Percentiles rank a stretch among this genome's conserved stretches.
These are phyloP conservation scores for Gossypium aridum DNA, from an alignment of 441 rosid genomes.

Conservation along the genomic window DNA sequence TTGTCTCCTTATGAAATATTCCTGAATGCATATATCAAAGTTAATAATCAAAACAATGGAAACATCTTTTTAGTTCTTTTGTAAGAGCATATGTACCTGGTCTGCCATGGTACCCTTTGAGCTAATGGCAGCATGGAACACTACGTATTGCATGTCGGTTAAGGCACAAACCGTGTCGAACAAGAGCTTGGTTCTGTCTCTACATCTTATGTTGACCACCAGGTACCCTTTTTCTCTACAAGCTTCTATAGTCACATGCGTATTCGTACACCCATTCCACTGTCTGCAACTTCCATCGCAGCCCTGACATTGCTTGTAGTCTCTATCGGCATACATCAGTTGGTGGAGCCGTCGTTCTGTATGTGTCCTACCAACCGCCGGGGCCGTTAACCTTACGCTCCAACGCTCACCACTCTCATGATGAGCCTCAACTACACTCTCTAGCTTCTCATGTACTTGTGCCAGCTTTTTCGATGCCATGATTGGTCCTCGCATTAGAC, in stretches of 20 bases:
- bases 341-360: conserved; percentile 87
- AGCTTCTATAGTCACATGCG: conserved; percentile 58
- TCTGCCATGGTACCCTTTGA: conserved; percentile 61
- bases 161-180: conserved; percentile 76
- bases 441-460: conserved; percentile 46
- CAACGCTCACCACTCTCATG: conserved; percentile 44
- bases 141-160: conserved; percentile 70
- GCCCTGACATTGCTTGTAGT: conserved; percentile 51
- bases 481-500: conserved; percentile 51
- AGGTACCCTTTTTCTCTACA: conserved; percentile 76
- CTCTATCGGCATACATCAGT: conserved; percentile 54
- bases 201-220: conserved; percentile 50
- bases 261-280: conserved; percentile 40
- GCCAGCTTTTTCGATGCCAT: conserved; percentile 33
- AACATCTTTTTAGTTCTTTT: background rate
- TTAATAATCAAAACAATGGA: background rate
- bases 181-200: conserved; percentile 75
- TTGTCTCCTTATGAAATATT: conserved; percentile 69
- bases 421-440: conserved; percentile 59
- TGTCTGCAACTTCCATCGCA: conserved; percentile 35
- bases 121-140: conserved; percentile 76
- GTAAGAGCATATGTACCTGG: conserved; percentile 35
- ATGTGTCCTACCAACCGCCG: conserved; percentile 49
- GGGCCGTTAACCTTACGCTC: conserved; percentile 49
- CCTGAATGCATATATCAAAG: conserved; percentile 31